Percentiles rank a stretch among this genome's conserved stretches.
phyloP scores from a whole-genome alignment of 257 asterid genomes.

The Fraxinus americana region DNA sequence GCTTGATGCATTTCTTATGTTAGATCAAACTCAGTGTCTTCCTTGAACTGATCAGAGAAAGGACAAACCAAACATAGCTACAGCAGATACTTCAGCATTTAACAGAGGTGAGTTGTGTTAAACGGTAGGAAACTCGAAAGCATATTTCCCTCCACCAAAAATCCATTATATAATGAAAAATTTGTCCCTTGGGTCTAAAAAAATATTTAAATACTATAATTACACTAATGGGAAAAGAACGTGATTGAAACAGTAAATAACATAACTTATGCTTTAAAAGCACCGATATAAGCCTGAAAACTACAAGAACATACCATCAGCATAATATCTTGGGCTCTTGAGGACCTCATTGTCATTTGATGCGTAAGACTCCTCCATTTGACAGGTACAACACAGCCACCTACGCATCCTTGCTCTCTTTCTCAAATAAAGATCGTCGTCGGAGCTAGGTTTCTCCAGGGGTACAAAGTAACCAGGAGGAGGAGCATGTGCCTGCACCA shows the following conservation, averaged over 20 bases:
- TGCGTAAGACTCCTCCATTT: conserved; percentile 66
- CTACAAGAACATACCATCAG: conserved; percentile 52
- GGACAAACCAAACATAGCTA: background rate
- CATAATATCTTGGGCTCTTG: conserved; percentile 63
- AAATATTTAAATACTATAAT: background rate
- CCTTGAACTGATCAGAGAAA: background rate
- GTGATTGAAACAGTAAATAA: conserved; percentile 2
- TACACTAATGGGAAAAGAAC: background rate
- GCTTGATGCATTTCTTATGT: background rate
- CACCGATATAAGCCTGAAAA: conserved; percentile 5
- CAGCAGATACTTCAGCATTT: background rate
- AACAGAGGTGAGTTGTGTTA: background rate
- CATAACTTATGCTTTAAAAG: background rate
- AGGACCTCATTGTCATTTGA: conserved; percentile 67
- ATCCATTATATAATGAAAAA: background rate
- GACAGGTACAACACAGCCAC: conserved; percentile 86
- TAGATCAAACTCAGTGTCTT: background rate
- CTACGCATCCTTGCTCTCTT: conserved; percentile 83
- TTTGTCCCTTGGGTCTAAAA: background rate
- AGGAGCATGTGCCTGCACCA: conserved; percentile 66
- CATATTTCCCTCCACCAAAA: background rate
- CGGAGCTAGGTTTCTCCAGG: conserved; percentile 54
- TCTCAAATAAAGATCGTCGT: conserved; percentile 56
- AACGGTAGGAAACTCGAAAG: background rate
- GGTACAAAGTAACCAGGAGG: conserved; percentile 68